A percentile compares a stretch with the other conserved stretches of the same genome.
Evolutionary conservation across 768 basidiomycete genomes (phyloP).

Genomic region (Leucogyrophana mollusca): DNA sequence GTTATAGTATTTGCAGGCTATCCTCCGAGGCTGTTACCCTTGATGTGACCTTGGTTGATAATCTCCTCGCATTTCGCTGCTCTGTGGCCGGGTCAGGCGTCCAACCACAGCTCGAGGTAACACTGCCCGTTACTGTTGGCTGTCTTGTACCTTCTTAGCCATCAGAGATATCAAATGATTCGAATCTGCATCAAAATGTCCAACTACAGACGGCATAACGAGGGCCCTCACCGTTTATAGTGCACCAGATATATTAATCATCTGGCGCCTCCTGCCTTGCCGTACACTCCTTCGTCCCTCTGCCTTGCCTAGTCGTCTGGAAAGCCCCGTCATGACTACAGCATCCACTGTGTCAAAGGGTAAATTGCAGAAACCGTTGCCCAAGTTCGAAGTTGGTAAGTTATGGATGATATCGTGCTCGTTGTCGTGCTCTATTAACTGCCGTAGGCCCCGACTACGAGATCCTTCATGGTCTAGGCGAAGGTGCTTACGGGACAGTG

Average conservation of each 20-base stretch:
- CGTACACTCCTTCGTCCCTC: too few relatives aligned
- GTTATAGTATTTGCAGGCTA: too few relatives aligned
- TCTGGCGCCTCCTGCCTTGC: too few relatives aligned
- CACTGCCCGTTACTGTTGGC: conserved; percentile 11
- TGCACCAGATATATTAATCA: too few relatives aligned
- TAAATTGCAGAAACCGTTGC: conserved; percentile 62
- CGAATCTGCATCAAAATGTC: background rate
- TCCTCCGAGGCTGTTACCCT: too few relatives aligned
- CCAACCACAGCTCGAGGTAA: background rate
- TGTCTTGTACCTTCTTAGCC: background rate
- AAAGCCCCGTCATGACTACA: conserved; percentile 6
- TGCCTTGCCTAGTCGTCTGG: background rate
- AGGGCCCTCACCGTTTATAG: background rate
- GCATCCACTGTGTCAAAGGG: conserved; percentile 10
- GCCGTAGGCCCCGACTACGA: conserved; percentile 67
- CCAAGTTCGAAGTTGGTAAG: conserved; percentile 72
- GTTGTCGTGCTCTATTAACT: conserved; percentile 5
- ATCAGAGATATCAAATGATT: conserved; percentile 2
- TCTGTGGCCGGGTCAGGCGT: too few relatives aligned
- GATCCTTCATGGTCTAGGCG: conserved; percentile 71
- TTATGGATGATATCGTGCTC: conserved; percentile 1
- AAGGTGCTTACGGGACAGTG: conserved; percentile 90
- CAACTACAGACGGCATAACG: background rate
- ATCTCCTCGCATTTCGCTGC: background rate
- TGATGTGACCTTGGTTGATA: too few relatives aligned